A percentile compares a stretch with the other conserved stretches of the same genome.
phyloP scores from a whole-genome alignment of 129 eudicot genomes.

The Helianthus annuus region DNA sequence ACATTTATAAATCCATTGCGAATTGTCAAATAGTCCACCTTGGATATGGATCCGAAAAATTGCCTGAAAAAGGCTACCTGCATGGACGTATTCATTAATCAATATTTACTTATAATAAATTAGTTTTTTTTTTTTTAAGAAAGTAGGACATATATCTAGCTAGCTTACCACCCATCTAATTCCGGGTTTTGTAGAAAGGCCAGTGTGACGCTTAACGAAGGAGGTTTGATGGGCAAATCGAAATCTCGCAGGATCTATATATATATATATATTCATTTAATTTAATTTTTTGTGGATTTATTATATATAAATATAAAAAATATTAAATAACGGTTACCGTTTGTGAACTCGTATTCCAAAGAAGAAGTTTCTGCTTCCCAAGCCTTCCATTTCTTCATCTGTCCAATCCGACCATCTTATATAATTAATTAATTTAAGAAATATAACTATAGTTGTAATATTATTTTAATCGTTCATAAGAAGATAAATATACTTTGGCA shows the following conservation, averaged over 20 bases:
- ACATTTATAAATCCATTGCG: constrained; percentile 79
- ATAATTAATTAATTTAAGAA: background rate
- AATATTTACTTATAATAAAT: too few relatives aligned
- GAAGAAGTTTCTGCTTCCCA: constrained; percentile 87
- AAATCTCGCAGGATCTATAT: constrained; percentile 72
- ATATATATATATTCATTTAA: too few relatives aligned
- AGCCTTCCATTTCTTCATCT: constrained; percentile 80
- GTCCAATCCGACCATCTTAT: background rate
- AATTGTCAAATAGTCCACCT: constrained; percentile 72
- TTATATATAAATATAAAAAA: background rate
- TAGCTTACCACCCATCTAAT: constrained; percentile 71
- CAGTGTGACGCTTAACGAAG: constrained; percentile 71
- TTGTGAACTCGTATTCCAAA: constrained; percentile 62
- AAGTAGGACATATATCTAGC: too few relatives aligned
- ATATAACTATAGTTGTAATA: background rate
- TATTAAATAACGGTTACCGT: constrained; percentile 33
- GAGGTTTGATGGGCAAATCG: constrained; percentile 84
- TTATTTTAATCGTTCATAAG: too few relatives aligned
- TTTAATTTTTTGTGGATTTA: too few relatives aligned
- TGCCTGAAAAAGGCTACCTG: constrained; percentile 84
- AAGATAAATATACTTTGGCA: constrained; percentile 73
- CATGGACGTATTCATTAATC: too few relatives aligned
- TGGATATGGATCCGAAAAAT: constrained; percentile 73
- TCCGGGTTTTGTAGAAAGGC: constrained; percentile 62
- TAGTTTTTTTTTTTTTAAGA: too few relatives aligned